Conservation (phyloP, 306 rosid genomes). For the Alnus rubra region DNA sequence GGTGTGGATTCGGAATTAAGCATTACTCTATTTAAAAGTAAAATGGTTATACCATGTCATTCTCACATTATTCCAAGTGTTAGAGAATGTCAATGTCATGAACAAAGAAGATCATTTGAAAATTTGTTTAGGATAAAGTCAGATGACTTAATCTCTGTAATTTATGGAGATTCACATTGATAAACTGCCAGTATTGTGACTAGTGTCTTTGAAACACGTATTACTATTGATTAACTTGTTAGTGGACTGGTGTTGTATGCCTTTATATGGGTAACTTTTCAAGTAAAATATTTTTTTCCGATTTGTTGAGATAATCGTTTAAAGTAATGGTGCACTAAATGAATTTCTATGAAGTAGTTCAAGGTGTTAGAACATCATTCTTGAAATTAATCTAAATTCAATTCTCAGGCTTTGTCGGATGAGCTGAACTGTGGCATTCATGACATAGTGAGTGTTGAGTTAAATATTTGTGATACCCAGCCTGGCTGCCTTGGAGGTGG, state of each 20-base stretch:
- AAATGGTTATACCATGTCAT: neutral
- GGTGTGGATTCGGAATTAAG: neutral
- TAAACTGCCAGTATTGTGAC: neutral
- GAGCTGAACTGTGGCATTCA: slow-evolving; percentile 70
- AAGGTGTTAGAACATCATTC: slow-evolving; percentile 15
- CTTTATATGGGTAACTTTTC: neutral
- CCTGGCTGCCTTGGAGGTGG: slow-evolving; percentile 99
- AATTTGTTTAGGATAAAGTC: neutral
- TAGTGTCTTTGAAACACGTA: neutral
- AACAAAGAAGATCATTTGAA: neutral
- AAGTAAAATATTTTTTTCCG: neutral
- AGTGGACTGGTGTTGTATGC: neutral
- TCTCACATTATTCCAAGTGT: neutral
- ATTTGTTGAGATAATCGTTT: neutral
- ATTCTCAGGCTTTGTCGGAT: slow-evolving; percentile 69
- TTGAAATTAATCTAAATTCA: slow-evolving; percentile 21
- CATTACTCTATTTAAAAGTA: neutral
- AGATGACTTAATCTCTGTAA: neutral
- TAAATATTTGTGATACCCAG: slow-evolving; percentile 93
- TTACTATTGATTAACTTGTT: neutral
- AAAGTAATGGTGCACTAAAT: neutral
- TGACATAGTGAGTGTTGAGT: slow-evolving; percentile 77
- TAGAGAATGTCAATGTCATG: neutral
- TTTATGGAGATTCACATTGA: neutral
- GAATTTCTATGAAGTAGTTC: neutral